phyloP scores from a whole-genome alignment of 108 stramenopile species.

The Pseudonitzschia multiseries region DNA sequence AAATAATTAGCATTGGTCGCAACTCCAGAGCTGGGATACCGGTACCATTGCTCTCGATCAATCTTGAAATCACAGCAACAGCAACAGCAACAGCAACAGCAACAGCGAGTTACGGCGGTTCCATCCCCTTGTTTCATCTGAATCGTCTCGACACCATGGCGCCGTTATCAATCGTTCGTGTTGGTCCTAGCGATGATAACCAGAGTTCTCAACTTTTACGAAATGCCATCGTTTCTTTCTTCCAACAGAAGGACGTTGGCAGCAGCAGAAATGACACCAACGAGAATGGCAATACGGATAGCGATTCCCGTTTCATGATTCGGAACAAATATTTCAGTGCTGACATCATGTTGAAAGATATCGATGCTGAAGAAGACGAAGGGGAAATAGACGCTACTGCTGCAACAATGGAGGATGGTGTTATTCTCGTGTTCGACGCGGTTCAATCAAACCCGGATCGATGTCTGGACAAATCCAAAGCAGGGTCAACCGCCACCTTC shows the following conservation, averaged over 20 bases:
- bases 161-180: conserved; percentile 23
- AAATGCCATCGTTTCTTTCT: conserved; percentile 29
- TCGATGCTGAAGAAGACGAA: background rate
- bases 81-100: too few relatives aligned
- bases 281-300: background rate
- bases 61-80: too few relatives aligned
- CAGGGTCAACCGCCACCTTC: conserved; percentile 34
- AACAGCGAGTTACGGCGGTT: too few relatives aligned
- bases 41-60: too few relatives aligned
- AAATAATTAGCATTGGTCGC: too few relatives aligned
- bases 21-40: too few relatives aligned
- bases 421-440: conserved; percentile 71
- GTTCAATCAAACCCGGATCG: conserved; percentile 43
- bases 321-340: conserved; percentile 51
- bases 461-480: background rate
- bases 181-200: conserved; percentile 36
- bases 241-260: conserved; percentile 8
- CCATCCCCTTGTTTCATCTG: background rate
- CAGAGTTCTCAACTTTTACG: conserved; percentile 29
- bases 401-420: conserved; percentile 69
- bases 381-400: background rate
- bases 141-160: background rate
- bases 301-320: conserved; percentile 21
- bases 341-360: conserved; percentile 26
- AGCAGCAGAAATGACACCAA: background rate